phyloP scores from a whole-genome alignment of 305 asterid species.

The Salvia sclarea region DNA sequence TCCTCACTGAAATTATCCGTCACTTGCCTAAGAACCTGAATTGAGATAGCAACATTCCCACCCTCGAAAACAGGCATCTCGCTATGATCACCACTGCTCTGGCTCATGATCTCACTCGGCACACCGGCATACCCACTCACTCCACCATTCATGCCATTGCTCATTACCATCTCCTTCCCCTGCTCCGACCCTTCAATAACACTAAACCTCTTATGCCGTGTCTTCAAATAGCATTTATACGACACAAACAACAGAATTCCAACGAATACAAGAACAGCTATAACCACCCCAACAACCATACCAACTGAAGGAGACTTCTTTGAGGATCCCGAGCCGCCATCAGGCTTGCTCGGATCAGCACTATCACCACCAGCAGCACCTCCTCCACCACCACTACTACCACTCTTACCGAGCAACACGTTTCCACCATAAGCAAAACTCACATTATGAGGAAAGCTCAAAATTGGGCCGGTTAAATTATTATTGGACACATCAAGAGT shows the following conservation, averaged over 20 bases:
- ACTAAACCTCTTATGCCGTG: conserved; percentile 52
- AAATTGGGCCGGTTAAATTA: conserved; percentile 65
- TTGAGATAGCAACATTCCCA: conserved; percentile 72
- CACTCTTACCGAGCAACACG: conserved; percentile 54
- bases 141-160: conserved; percentile 43
- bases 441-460: conserved; percentile 46
- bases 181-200: conserved; percentile 58
- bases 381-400: conserved; percentile 38
- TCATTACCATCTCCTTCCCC: conserved; percentile 59
- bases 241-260: conserved; percentile 71
- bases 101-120: conserved; percentile 66
- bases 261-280: conserved; percentile 60
- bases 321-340: conserved; percentile 44
- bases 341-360: conserved; percentile 25
- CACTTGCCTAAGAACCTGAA: conserved; percentile 80
- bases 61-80: conserved; percentile 72
- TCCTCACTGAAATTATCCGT: conserved; percentile 69
- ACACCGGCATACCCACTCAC: conserved; percentile 42
- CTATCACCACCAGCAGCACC: conserved; percentile 35
- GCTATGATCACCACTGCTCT: conserved; percentile 71
- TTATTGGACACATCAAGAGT: conserved; percentile 76
- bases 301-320: conserved; percentile 55
- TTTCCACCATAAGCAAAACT: conserved; percentile 54
- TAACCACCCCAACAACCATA: conserved; percentile 74
- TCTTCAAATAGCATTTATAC: conserved; percentile 62